A percentile compares a stretch with the other conserved stretches of the same genome.
Evolutionary conservation across 202 grass and related monocot genomes (phyloP).

Genomic region (Hordeum pubiflorum): DNA sequence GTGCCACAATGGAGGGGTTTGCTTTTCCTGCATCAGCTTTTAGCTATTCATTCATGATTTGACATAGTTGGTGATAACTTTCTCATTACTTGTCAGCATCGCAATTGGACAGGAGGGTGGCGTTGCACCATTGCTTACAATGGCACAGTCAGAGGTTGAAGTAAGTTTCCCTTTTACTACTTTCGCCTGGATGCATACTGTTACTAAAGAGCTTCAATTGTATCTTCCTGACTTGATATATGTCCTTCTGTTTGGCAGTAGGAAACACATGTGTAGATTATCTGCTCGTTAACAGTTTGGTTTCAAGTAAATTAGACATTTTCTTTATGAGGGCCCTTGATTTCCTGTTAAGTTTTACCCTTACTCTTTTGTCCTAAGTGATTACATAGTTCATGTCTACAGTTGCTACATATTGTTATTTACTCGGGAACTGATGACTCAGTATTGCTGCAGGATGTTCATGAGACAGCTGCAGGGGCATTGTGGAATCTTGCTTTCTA

Average conservation of each 20-base stretch:
- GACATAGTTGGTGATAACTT: slow-evolving; percentile 6
- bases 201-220: slow-evolving; percentile 22
- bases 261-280: background rate
- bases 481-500: slow-evolving; percentile 99
- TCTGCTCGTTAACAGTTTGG: background rate
- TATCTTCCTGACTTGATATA: background rate
- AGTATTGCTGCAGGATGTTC: slow-evolving; percentile 70
- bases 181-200: background rate
- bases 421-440: background rate
- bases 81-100: slow-evolving; percentile 10
- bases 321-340: background rate
- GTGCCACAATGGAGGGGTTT: background rate
- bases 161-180: background rate
- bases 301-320: slow-evolving; percentile 4
- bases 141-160: slow-evolving; percentile 15
- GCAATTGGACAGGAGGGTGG: slow-evolving; percentile 19
- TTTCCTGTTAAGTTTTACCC: slow-evolving; percentile 10
- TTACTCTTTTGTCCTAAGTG: background rate
- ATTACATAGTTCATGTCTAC: background rate
- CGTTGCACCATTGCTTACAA: slow-evolving; percentile 15
- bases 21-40: background rate
- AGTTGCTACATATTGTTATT: background rate
- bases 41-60: background rate
- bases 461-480: slow-evolving; percentile 97
- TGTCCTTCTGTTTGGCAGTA: background rate